phyloP scores from a whole-genome alignment of 176 grass and related monocot genomes.

The Phyllostachys edulis region DNA sequence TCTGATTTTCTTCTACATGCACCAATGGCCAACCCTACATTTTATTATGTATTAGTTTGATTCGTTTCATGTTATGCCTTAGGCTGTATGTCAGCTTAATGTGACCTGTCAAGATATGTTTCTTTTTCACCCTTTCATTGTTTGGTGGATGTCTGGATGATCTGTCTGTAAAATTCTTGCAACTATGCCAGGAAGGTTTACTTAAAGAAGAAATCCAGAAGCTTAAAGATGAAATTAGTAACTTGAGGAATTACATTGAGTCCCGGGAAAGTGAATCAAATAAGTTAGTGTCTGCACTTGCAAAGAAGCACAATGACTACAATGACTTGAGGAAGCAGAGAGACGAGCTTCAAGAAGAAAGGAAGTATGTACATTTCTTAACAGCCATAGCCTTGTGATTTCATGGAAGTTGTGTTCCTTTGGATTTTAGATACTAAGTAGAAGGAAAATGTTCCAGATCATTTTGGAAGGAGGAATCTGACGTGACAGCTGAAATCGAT shows the following conservation, averaged over 20 bases:
- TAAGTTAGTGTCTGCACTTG: slow-evolving; percentile 53
- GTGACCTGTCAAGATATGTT: neutral
- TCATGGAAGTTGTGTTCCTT: slow-evolving; percentile 12
- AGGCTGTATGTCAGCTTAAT: neutral
- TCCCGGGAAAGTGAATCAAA: slow-evolving; percentile 64
- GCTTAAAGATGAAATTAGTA: slow-evolving; percentile 68
- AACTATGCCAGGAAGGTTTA: slow-evolving; percentile 63
- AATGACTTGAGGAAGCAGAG: slow-evolving; percentile 65
- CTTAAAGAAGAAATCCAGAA: slow-evolving; percentile 96
- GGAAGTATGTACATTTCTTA: slow-evolving; percentile 68
- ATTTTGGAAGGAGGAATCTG: slow-evolving; percentile 85
- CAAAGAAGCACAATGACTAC: slow-evolving; percentile 61
- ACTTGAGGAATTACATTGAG: slow-evolving; percentile 58
- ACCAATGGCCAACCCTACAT: neutral
- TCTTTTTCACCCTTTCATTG: neutral
- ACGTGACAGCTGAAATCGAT: slow-evolving; percentile 76
- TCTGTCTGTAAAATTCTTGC: slow-evolving; percentile 24
- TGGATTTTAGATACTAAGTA: slow-evolving; percentile 35
- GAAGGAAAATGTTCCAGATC: slow-evolving; percentile 58
- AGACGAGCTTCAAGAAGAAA: slow-evolving; percentile 85
- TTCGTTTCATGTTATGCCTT: neutral
- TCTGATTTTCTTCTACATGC: neutral
- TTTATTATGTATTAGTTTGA: slow-evolving; percentile 27
- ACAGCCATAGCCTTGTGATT: slow-evolving; percentile 11
- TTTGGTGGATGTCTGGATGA: slow-evolving; percentile 5